These are phyloP conservation scores for Gymnopilus junonius DNA, from an alignment of 768 basidiomycete genomes.

Conservation along the genomic window DNA sequence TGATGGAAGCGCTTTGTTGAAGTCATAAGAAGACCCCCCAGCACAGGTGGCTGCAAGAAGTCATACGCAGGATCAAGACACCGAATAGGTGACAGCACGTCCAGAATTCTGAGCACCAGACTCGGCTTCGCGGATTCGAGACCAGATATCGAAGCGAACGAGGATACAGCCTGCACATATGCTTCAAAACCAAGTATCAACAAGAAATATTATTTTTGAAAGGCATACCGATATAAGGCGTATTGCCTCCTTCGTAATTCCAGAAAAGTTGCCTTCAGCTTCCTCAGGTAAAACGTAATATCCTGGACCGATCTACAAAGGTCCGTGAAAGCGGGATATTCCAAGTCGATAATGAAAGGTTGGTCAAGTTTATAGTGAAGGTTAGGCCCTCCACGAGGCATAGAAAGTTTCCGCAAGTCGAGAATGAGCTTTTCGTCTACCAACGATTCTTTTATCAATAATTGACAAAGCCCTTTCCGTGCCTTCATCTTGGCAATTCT, in stretches of 20 bases:
- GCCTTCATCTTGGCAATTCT: background rate
- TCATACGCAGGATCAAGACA: background rate
- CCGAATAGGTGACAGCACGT: background rate
- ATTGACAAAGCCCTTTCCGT: background rate
- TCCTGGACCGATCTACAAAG: background rate
- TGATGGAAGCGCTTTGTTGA: too few relatives aligned
- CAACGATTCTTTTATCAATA: background rate
- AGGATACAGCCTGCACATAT: background rate
- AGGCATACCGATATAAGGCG: background rate
- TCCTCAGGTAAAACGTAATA: background rate
- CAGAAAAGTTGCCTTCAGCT: background rate
- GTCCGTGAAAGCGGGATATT: background rate
- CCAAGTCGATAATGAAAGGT: background rate
- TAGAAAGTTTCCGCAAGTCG: background rate
- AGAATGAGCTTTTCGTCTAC: background rate
- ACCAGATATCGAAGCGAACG: background rate
- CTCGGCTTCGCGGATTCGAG: background rate
- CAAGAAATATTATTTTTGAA: background rate
- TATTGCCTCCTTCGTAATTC: too few relatives aligned
- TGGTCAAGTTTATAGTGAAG: background rate
- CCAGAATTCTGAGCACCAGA: background rate
- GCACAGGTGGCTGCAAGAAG: background rate
- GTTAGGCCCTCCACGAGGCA: background rate
- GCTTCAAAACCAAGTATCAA: background rate
- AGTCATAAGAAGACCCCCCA: background rate